Evolutionary conservation across 306 rosid genomes (phyloP), one percentile per base, ranked within the genome.

Genomic region (Potentilla sterilis): DNA sequence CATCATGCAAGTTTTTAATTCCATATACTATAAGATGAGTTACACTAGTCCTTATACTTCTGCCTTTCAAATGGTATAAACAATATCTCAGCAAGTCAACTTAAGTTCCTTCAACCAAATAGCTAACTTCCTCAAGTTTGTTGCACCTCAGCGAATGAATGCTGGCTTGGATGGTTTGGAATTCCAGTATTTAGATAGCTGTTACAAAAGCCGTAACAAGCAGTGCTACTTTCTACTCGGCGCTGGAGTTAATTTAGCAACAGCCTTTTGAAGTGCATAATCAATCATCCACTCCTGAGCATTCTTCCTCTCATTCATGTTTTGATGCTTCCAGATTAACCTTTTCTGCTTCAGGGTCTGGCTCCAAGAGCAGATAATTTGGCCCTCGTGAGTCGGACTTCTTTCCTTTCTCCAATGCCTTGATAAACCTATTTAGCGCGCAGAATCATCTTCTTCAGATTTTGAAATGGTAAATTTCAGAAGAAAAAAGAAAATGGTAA

Each of bases 221-320:
- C 76, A 92, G 82, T 81, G 79, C 89, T 79, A 96, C 99, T 74
- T 90, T 77, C 88, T 87, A 84, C 85, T 96, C 82, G 97, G 84
- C 8, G 87, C 97, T 0, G 99, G 99, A 70, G 90, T 96, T 68
- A 96, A 85, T 69, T 85, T 83, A 69, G 96, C 79, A 62, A 90
- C 98, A 38, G 88, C 99, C 63, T 85, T 92, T 83, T 86, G 85
- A 81, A 92, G 87, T 47, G 99, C 99, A 72, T 87, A 79, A 81
- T 96, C 99, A 73, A 96, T 96, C 99, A 92, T 90, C 98, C 98
- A 96, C 80, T 96, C 99, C 86, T 89, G 96, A 5, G 96, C 79
- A 22, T 89, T 90, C 83, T 83, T 92, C 80, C 90, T 89, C 68
- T 80, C 96, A 37, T 75, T 93, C 80, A 75, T 74, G 76, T 73